Evolutionary conservation across 495 filamentous ascomycete species (phyloP), one percentile per base, ranked within the genome.

Genomic region (Apodospora peruviana): DNA sequence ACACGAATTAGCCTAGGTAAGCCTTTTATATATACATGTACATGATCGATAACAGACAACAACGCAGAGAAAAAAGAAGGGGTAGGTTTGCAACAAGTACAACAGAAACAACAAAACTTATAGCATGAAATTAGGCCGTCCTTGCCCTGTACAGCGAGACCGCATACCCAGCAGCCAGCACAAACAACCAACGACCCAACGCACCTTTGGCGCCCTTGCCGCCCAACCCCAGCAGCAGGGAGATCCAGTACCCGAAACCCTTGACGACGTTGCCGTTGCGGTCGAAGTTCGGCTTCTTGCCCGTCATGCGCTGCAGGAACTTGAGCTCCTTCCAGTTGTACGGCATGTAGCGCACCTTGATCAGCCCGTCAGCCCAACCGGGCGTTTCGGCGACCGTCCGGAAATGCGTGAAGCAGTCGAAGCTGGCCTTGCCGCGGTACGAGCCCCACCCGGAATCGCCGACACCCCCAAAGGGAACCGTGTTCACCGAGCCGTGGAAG

Each of bases 381-480:
- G 91, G 90, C 29, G 85, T 91, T 51, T 73, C 80, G 42, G 83
- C 84, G 48, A 95, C 72, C 50, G 81, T 79, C 45, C 91, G 83
- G 19, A 82, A 76, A 70, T 96, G 87, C 21, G 81, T 83, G 72
- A 95, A 98, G 62, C 75, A 77, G 56, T 96, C 90, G 71, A 94
- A 95, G 42, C 81, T 85, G 40, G 86, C 75, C 62, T 81, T 80
- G 50, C 93, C 93, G 57, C 87, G 82, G 73, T 96, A 96, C 9
- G 81, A 74, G 44, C 93, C 93, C 56, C 78, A 75, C 47, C 93
- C 91, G 49, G 82, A 87, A 56, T 88, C 81, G 48, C 93, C 93
- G 24, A 98, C 86, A 59, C 91, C 91, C 52, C 93, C 93, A 61
- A 98, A 96, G 43, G 88, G 74, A 3, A 95, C 70, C 8, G 83